phyloP scores from a whole-genome alignment of 164 flowering plant genomes.

The Vitis vinifera region DNA sequence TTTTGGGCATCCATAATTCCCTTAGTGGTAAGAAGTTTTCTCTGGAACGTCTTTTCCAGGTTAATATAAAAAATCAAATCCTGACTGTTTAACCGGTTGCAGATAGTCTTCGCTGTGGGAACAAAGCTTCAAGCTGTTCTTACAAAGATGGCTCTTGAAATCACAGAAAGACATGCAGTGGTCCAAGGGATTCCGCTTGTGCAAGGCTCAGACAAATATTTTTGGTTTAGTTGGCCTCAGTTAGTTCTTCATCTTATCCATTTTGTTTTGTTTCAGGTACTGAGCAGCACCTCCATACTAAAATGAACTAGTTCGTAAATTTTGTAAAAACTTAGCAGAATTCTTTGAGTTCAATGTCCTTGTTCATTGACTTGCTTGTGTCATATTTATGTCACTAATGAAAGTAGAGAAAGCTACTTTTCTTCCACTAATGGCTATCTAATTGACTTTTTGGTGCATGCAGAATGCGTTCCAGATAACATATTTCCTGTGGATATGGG shows the following conservation, averaged over 20 bases:
- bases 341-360: neutral
- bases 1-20: slow-evolving; percentile 60
- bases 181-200: slow-evolving; percentile 60
- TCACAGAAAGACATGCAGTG: slow-evolving; percentile 49
- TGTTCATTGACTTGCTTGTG: neutral
- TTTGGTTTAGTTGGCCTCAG: slow-evolving; percentile 59
- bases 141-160: slow-evolving; percentile 60
- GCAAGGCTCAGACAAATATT: slow-evolving; percentile 50
- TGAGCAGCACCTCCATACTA: neutral
- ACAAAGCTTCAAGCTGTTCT: slow-evolving; percentile 54
- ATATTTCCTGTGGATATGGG: slow-evolving; percentile 95
- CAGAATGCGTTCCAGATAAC: slow-evolving; percentile 98
- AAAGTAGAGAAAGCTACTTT: neutral
- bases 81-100: slow-evolving; percentile 9
- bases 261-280: slow-evolving; percentile 58
- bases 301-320: neutral
- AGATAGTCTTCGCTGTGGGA: slow-evolving; percentile 56
- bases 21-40: slow-evolving; percentile 42
- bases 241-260: slow-evolving; percentile 56
- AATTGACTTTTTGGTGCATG: slow-evolving; percentile 15
- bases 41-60: neutral
- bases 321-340: neutral
- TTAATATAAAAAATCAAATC: neutral
- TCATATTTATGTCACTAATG: neutral
- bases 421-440: neutral